Base-by-base conservation (phyloP, 1,284 basidiomycete genomes). In the Psilocybe mexicana region DNA sequence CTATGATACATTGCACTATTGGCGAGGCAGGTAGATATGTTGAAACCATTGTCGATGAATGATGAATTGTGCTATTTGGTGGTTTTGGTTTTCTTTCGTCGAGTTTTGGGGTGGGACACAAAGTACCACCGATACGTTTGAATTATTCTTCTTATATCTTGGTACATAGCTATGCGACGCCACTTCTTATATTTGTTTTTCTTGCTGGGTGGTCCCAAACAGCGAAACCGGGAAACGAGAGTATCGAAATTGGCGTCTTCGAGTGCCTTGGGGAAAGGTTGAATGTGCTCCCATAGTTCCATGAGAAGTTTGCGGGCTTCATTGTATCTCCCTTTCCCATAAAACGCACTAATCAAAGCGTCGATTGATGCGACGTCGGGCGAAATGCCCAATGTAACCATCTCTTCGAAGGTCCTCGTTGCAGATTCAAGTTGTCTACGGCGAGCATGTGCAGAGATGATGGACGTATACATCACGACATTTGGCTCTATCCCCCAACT, bases 301-400 rank as follows among this genome's bases (percentile, higher is more conserved):
- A 84, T 70, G 23, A 92, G 74, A 38, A 87, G 69, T 25, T 70
- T 73, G 55, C 79, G 79, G 18, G 87, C 86, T 51, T 76, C 71
- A 24, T 64, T 66, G 61, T 79, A 79, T 35, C 78, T 76, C 35
- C 84, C 83, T 4, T 78, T 77, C 36, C 79, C 78, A 67, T 83
- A 84, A 68, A 85, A 90, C 18, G 85, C 85, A 64, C 85, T 81
- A 8, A 79, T 78, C n/a, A 91, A 72, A 40, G 87, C 87, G 64
- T 89, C 86, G 35, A 92, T 80, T 7, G 82, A 80, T 8, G 83
- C 77, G 7, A 87, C 74, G 63, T 92, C 90, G 6, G 90, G 90
- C n/a, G 72, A 66, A 35, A 90, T 72, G 36, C 82, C 84, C 26
- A 71, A 68, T 3, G 73, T 70, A n/a, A 89, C 62, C 90, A 92